Base-by-base conservation (phyloP, 306 rosid genomes). In the Alnus glutinosa region DNA sequence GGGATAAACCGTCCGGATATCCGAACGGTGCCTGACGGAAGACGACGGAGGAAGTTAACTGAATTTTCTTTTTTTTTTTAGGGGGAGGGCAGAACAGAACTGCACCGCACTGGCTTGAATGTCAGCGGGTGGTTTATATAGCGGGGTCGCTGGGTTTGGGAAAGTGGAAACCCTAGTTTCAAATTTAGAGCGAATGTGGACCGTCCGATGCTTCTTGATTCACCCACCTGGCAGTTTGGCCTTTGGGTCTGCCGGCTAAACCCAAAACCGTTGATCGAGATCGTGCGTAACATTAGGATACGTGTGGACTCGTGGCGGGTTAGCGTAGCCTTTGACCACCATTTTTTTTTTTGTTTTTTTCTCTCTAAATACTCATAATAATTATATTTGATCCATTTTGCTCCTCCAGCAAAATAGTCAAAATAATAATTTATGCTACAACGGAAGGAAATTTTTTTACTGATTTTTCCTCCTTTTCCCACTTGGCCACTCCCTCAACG, bases 41-140 rank as follows among this genome's bases (percentile, higher is more conserved):
- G 71, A 59, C 55, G 57, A 39, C 11, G 51, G 36, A 28, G 13
- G 36, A 54, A 54, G 11, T 1, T 42, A 28, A 49, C 51, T 62
- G 66, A 28, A 70, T 83, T 83, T 77, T 74, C 28, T 76, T 59
- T 44, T 55, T 74, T 78, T 66, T 75, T 77, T 11, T 63, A 34
- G 61, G 68, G 58, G 83, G 93, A 86, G 90, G 94, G 97, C 93
- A 92, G 97, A 81, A 74, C 64, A 61, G 5, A 61, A 81, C 92
- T 83, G 90, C 94, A 88, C 97, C 92, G 90, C 94, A 75, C 80
- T 73, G 66, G 73, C 32, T 51, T 2, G 3, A 12, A 28, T 8
- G 86, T 36, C 47, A 87, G 84, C 16, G 78, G 50, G 54, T 4
- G 51, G 18, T 0, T 77, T 92, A 83, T 87, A 87, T 86, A 88